phyloP scores from a whole-genome alignment of 2,329 filamentous ascomycete species.

The Fusarium sambucinum region DNA sequence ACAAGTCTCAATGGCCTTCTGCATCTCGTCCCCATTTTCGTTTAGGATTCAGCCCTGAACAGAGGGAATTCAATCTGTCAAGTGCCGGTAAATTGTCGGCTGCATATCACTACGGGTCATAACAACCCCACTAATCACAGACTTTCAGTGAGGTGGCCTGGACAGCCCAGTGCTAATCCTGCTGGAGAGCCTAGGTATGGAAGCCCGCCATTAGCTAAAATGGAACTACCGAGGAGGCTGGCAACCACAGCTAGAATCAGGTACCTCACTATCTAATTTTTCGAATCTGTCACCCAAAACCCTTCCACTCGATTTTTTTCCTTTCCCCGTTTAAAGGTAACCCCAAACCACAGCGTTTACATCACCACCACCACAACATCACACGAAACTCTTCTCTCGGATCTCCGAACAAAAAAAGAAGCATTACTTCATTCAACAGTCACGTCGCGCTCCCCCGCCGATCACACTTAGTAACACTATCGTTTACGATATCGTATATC shows the following conservation, averaged over 20 bases:
- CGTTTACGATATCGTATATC: slow-evolving; percentile 40
- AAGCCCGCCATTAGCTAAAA: slow-evolving; percentile 11
- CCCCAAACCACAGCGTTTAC: slow-evolving; percentile 46
- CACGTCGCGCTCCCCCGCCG: slow-evolving; percentile 40
- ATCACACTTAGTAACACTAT: slow-evolving; percentile 38
- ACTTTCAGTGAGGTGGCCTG: slow-evolving; percentile 29
- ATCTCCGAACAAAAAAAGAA: slow-evolving; percentile 34
- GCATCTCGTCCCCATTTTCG: slow-evolving; percentile 39
- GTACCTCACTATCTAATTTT: slow-evolving; percentile 50
- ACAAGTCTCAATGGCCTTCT: slow-evolving; percentile 32
- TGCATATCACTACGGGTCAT: slow-evolving; percentile 17
- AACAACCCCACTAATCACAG: slow-evolving; percentile 40
- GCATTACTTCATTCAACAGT: slow-evolving; percentile 14
- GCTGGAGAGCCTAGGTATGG: slow-evolving; percentile 6
- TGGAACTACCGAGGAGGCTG: slow-evolving; percentile 22
- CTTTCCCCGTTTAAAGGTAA: slow-evolving; percentile 43
- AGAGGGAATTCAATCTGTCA: slow-evolving; percentile 28
- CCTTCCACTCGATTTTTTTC: slow-evolving; percentile 52
- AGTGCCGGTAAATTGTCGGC: slow-evolving; percentile 51
- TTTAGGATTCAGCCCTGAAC: slow-evolving; percentile 54
- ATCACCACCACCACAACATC: slow-evolving; percentile 49
- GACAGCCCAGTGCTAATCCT: slow-evolving; percentile 35
- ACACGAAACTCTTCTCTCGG: slow-evolving; percentile 42
- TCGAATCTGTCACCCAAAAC: slow-evolving; percentile 47
- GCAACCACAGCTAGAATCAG: slow-evolving; percentile 18